Conservation (phyloP, 78 protist species). For the Anaeramoeba flamelloides region DNA sequence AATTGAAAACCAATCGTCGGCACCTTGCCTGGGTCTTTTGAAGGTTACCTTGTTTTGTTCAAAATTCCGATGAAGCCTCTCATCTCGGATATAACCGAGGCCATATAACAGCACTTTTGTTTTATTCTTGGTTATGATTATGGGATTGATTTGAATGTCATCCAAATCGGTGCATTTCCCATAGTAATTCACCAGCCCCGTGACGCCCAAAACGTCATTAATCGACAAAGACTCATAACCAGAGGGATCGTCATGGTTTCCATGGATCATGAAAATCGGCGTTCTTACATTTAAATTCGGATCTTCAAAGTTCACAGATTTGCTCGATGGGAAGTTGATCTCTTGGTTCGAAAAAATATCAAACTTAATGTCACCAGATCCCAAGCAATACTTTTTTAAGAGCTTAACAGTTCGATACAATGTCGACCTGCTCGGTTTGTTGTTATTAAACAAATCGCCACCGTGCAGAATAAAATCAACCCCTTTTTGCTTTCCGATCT, state of each 20-base stretch:
- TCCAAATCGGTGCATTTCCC: constrained; percentile 53
- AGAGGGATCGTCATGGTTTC: constrained; percentile 97
- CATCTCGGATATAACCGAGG: constrained; percentile 82
- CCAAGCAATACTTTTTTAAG: constrained; percentile 63
- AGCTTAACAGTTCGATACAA: constrained; percentile 50
- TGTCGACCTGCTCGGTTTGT: constrained; percentile 70
- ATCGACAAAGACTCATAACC: constrained; percentile 71
- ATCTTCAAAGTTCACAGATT: constrained; percentile 66
- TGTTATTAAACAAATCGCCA: constrained; percentile 94
- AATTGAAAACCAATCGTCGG: constrained; percentile 72
- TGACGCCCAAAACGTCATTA: constrained; percentile 55
- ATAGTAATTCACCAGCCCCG: constrained; percentile 72
- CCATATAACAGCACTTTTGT: constrained; percentile 83
- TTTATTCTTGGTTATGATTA: constrained; percentile 43
- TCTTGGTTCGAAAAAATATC: constrained; percentile 12
- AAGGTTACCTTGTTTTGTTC: constrained; percentile 27
- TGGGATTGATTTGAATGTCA: constrained; percentile 56
- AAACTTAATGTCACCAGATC: constrained; percentile 36
- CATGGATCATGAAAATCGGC: constrained; percentile 91
- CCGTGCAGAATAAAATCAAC: constrained; percentile 83
- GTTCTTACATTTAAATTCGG: constrained; percentile 79
- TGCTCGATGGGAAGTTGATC: constrained; percentile 5
- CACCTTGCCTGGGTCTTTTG: constrained; percentile 44
- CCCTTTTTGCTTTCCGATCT: constrained; percentile 35
- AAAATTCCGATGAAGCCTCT: constrained; percentile 66